Percentiles rank a stretch among this genome's conserved stretches.
These are phyloP conservation scores for Apophysomyces sp. DNA, from an alignment of 371 early-diverging fungal species.

Conservation along the genomic window DNA sequence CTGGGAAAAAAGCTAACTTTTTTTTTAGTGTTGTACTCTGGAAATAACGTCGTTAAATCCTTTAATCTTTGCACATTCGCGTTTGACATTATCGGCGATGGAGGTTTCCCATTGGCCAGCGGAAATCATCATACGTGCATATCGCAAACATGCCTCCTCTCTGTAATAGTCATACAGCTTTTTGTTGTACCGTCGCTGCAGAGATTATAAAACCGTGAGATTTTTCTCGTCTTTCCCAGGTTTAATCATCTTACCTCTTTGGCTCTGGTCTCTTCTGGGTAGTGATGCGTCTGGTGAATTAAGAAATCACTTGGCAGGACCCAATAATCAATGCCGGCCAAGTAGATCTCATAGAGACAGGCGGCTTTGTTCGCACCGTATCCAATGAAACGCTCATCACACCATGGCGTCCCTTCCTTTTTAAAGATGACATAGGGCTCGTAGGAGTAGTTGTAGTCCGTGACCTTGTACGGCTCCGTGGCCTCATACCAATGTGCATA, in stretches of 20 bases:
- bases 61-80: constrained; percentile 49
- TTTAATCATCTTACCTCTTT: constrained; percentile 48
- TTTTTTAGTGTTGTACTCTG: constrained; percentile 10
- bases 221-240: neutral
- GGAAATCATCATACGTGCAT: constrained; percentile 52
- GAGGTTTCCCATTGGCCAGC: constrained; percentile 44
- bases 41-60: constrained; percentile 39
- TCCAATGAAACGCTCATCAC: constrained; percentile 69
- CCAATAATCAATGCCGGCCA: constrained; percentile 65
- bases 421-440: constrained; percentile 65
- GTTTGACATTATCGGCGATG: constrained; percentile 44
- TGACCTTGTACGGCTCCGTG: constrained; percentile 48
- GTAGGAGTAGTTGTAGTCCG: constrained; percentile 58
- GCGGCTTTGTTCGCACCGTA: constrained; percentile 75
- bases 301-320: constrained; percentile 62
- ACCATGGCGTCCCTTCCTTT: constrained; percentile 64
- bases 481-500: constrained; percentile 53
- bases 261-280: constrained; percentile 58
- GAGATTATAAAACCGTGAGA: neutral
- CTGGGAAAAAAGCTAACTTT: neutral
- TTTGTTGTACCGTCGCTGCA: constrained; percentile 64
- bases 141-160: constrained; percentile 66
- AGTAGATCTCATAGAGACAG: constrained; percentile 66
- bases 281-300: constrained; percentile 69
- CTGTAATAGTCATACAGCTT: constrained; percentile 63